Percentiles rank a stretch among this genome's conserved stretches.
Evolutionary conservation across 169 alveolate species (phyloP).

Genomic region (Nephromyces sp.): DNA sequence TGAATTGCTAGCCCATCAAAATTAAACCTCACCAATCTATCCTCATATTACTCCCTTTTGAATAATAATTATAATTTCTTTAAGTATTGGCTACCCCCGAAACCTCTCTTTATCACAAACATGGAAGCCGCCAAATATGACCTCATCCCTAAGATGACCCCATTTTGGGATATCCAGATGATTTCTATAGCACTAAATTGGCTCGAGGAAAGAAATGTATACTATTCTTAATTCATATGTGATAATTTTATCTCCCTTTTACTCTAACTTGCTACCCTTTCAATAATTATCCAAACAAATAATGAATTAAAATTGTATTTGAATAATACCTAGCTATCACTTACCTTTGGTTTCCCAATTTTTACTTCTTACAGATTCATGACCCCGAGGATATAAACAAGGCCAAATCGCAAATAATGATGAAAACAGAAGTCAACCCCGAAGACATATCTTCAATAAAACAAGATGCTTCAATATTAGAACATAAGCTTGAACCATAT

Average conservation of each 20-base stretch:
- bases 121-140: no score
- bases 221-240: background rate
- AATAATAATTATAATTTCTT: no score
- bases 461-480: background rate
- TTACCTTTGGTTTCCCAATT: background rate
- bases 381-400: background rate
- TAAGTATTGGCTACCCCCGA: no score
- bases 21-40: no score
- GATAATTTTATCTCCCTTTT: background rate
- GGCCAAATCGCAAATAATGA: background rate
- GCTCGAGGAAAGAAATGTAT: background rate
- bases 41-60: no score
- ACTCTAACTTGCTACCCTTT: no score
- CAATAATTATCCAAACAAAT: background rate
- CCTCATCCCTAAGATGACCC: background rate
- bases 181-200: background rate
- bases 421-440: background rate
- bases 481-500: background rate
- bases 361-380: background rate
- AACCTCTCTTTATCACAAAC: background rate
- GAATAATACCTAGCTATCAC: no score
- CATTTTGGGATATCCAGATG: background rate
- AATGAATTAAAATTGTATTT: no score
- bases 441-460: background rate
- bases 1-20: no score